These are phyloP conservation scores for Serendipita sp. DNA, from an alignment of 768 basidiomycete species.

Conservation along the genomic window DNA sequence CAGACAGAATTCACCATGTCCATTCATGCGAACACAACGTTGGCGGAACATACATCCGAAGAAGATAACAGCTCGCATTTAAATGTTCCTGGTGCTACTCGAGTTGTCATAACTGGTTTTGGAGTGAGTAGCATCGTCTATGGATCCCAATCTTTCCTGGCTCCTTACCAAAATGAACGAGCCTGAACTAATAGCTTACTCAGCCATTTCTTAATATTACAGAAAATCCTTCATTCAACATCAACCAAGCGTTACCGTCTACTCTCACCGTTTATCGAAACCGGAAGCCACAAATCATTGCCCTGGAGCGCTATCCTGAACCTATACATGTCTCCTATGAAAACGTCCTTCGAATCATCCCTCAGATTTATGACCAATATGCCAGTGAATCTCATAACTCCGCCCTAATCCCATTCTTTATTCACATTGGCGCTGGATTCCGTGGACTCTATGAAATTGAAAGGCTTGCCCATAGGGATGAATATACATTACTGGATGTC, in stretches of 20 bases:
- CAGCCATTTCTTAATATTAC: neutral
- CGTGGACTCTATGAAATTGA: constrained; percentile 50
- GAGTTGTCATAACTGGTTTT: neutral
- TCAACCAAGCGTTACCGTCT: neutral
- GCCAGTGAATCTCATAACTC: constrained; percentile 16
- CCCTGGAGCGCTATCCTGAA: too few relatives aligned
- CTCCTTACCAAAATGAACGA: neutral
- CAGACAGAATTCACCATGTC: neutral
- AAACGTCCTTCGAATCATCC: constrained; percentile 35
- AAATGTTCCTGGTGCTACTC: neutral
- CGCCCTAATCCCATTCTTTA: constrained; percentile 41
- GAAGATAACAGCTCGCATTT: too few relatives aligned
- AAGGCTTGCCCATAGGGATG: constrained; percentile 45
- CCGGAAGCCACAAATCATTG: too few relatives aligned
- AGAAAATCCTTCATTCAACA: neutral
- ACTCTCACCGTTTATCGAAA: neutral
- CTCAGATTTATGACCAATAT: constrained; percentile 36
- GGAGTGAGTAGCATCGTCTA: neutral
- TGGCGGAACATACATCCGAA: too few relatives aligned
- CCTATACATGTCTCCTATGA: constrained; percentile 25
- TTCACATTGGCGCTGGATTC: constrained; percentile 54
- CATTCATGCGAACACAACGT: too few relatives aligned
- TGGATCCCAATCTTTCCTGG: neutral
- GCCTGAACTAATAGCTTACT: too few relatives aligned
- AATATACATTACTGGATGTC: constrained; percentile 54